Evolutionary conservation across 139 green algal genomes (phyloP).

Genomic region (Diplosphaera chodatii): DNA sequence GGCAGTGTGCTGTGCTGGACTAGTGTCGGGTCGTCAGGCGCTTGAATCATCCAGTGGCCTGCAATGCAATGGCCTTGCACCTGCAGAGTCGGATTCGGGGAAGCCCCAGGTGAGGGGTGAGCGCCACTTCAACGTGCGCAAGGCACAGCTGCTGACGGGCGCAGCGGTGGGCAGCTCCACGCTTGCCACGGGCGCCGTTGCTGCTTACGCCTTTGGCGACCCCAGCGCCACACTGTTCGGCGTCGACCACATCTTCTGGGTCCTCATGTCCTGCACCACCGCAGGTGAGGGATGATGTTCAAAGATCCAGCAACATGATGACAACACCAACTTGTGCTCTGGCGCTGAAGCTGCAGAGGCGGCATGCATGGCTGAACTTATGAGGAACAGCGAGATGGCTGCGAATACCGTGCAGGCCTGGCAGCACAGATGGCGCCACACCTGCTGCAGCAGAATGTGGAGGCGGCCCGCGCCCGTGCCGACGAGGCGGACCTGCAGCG

Average conservation of each 20-base stretch:
- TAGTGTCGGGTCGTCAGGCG: too few species aligned
- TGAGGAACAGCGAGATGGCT: not conserved
- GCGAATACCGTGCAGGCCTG: slow-evolving; percentile 10
- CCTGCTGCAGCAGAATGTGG: slow-evolving; percentile 8
- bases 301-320: too few species aligned
- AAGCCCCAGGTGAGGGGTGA: slow-evolving; percentile 10
- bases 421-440: slow-evolving; percentile 17
- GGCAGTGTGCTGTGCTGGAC: too few species aligned
- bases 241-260: slow-evolving; percentile 6
- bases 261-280: slow-evolving; percentile 14
- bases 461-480: slow-evolving; percentile 10
- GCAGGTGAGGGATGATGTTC: slow-evolving; percentile 2
- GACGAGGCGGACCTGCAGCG: slow-evolving; percentile 27
- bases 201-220: slow-evolving; percentile 2
- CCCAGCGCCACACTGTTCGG: not conserved
- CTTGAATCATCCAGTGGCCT: too few species aligned
- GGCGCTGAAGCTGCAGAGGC: not conserved
- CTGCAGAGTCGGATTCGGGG: too few species aligned
- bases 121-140: slow-evolving; percentile 12
- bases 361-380: not conserved
- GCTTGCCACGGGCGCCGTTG: not conserved
- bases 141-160: slow-evolving; percentile 12
- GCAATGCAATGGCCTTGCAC: too few species aligned
- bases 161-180: slow-evolving; percentile 1
- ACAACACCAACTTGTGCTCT: not conserved